Conservation (phyloP, 2,329 filamentous ascomycete genomes). For the Colletotrichum camelliae region DNA sequence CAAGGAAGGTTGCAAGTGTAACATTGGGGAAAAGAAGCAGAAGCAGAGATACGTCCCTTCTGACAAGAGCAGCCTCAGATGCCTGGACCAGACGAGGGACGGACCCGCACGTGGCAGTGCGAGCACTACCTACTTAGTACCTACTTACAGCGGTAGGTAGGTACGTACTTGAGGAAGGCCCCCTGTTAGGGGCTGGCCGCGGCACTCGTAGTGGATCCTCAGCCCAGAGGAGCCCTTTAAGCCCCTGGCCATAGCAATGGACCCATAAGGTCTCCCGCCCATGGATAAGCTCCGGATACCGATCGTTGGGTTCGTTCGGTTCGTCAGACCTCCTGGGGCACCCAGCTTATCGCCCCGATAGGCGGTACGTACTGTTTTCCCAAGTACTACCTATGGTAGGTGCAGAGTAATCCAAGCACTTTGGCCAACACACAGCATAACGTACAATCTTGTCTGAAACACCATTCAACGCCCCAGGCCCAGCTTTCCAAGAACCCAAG, state of each 20-base stretch:
- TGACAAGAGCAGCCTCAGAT: slow-evolving; percentile 7
- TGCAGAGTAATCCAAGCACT: background rate
- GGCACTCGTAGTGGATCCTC: background rate
- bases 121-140: background rate
- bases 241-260: slow-evolving; percentile 4
- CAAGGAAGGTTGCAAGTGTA: background rate
- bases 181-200: background rate
- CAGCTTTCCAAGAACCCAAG: background rate
- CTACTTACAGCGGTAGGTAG: background rate
- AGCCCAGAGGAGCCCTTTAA: background rate
- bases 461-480: slow-evolving; percentile 2
- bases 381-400: no score
- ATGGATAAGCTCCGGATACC: background rate
- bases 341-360: slow-evolving; percentile 5
- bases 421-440: slow-evolving; percentile 11
- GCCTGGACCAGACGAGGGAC: background rate
- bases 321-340: background rate
- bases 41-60: background rate
- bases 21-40: background rate
- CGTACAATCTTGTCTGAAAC: slow-evolving; percentile 23
- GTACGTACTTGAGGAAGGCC: background rate
- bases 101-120: slow-evolving; percentile 19
- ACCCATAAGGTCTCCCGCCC: background rate
- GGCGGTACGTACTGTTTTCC: background rate
- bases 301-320: slow-evolving; percentile 1